These are phyloP conservation scores for Leccinum variabile DNA, from an alignment of 1,284 basidiomycete genomes.

Conservation along the genomic window DNA sequence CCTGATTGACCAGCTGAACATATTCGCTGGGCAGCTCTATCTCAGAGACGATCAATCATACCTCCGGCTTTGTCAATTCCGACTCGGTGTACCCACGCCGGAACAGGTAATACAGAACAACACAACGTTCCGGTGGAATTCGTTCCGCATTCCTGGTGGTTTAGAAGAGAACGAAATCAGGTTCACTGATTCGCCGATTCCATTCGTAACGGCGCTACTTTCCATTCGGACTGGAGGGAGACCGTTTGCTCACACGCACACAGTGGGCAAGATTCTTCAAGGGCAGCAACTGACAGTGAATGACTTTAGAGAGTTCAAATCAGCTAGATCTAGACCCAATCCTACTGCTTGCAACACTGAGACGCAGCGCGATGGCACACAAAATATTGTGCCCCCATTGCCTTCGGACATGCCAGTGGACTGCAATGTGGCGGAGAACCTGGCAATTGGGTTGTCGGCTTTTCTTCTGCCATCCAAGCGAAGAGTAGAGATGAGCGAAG, in stretches of 20 bases:
- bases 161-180: not conserved
- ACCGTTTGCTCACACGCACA: not conserved
- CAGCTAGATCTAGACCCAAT: too few species aligned
- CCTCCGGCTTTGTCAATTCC: not conserved
- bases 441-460: too few species aligned
- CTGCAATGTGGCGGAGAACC: too few species aligned
- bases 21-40: not conserved
- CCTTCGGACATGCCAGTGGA: too few species aligned
- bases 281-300: not conserved
- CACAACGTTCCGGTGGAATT: not conserved
- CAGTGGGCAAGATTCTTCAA: not conserved
- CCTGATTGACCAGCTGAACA: not conserved
- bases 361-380: too few species aligned
- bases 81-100: not conserved
- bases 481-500: too few species aligned
- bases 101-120: not conserved
- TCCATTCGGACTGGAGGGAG: not conserved
- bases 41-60: not conserved
- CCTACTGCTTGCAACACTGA: too few species aligned
- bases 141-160: not conserved
- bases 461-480: too few species aligned
- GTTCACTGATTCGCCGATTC: not conserved
- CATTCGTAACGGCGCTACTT: not conserved
- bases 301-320: not conserved
- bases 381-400: too few species aligned